Base-by-base conservation (phyloP, 495 filamentous ascomycete species). In the Daldinia caldariorum region DNA sequence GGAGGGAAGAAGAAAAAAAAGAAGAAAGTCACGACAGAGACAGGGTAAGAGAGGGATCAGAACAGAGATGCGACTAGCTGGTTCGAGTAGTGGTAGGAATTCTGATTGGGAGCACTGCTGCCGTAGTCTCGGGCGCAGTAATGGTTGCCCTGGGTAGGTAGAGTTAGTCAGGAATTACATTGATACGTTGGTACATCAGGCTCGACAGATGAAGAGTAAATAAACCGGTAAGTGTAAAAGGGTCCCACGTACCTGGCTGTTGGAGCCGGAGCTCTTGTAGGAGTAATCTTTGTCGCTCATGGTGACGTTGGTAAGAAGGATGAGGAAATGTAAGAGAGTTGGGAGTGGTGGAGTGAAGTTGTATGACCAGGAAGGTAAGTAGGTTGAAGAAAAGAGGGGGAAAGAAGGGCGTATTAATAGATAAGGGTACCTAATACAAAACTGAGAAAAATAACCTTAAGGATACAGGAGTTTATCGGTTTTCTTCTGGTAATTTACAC, bases 81-180 rank as follows among this genome's bases (percentile, higher is more conserved):
- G 74, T 88, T 88, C 56, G 84, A 86, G 63, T 87, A 88, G 71
- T 87, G 85, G 74, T 87, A 88, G 1, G 83, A 74, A 74, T 88
- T 88, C 4, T 69, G 58, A 69, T 85, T 85, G 0, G 75, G 26
- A 6, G 78, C 83, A 51, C 70, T 55, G 61, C 73, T 77, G 56
- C 84, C 82, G 70, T 83, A 86, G 70, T 88, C 86, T 35, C 86
- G 82, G 56, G 79, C 50, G 76, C 81, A 86, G 66, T 83, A 88
- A 73, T 86, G 84, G 79, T 87, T 88, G 35, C 82, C 84, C 83
- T 86, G 16, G 20, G 4, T 9, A 16, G 22, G 4, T 12, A n/a
- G 16, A 18, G 32, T 37, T 32, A 20, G 32, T 26, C 26, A 3
- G 1, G 26, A 26, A 26, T 26, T 26, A 26, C 26, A 26, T 26